Base-by-base conservation (phyloP, 2,329 filamentous ascomycete genomes). In the Alternaria sp. region DNA sequence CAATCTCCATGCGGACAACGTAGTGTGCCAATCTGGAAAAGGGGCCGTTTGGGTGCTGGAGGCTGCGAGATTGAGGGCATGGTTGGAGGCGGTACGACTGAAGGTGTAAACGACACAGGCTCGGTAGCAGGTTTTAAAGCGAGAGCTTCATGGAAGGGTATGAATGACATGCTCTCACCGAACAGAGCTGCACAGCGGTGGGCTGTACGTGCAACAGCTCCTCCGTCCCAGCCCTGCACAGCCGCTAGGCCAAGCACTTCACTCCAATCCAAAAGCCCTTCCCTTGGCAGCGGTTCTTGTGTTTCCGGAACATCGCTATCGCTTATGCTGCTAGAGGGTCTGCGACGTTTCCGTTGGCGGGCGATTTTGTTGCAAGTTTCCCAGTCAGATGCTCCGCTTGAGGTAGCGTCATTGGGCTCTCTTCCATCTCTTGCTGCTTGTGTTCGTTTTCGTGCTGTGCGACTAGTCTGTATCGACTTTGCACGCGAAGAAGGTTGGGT, bases 181-280 rank as follows among this genome's bases (percentile, higher is more conserved):
- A 97, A 97, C 0, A 97, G 80, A 44, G 85, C 80, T 2, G 90
- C 86, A 70, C 93, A 98, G 48, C 94, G 85, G 70, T 88, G 83
- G 2, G 90, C 85, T 0, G 92, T 85, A 29, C 91, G 85, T 51
- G 87, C 84, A 11, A 97, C 78, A 0, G 88, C 89, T 1, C 80
- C 76, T 1, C 90, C 80, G 23, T 74, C 61, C 77, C 93, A 93
- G 0, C 90, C 92, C 2, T 85, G 85, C 49, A 96, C 79, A 0
- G 91, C 85, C 3, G 94, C 94, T 0, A 92, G 83, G 0, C 91
- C 91, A 28, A 97, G 79, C 1, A 97, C 85, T 65, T 96, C 91
- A 65, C 88, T 90, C 94, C 94, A 98, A 78, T 96, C 90, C 23
- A 76, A 65, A 6, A 75, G 61, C 13, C 69, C 65, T 33, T 56